Conservation (phyloP, 2,329 filamentous ascomycete species). For the Teratosphaeria pseudoeucalypti region DNA sequence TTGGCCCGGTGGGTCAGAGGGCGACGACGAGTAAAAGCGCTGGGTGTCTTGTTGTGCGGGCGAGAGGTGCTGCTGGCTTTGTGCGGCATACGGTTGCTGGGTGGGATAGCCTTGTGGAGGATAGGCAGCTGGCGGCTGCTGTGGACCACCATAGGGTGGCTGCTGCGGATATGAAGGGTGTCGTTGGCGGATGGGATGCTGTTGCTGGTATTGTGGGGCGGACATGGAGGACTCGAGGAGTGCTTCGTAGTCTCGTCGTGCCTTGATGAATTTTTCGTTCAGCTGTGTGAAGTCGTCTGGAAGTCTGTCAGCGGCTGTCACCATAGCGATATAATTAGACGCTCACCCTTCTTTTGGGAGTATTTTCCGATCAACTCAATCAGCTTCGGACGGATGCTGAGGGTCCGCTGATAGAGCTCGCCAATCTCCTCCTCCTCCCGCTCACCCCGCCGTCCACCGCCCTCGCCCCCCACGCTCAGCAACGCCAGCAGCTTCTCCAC, state of each 20-base stretch:
- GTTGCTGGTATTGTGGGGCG: conserved; percentile 55
- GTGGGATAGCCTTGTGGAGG: conserved; percentile 20
- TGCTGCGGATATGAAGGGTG: conserved; percentile 14
- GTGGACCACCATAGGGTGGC: conserved; percentile 16
- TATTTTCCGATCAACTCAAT: conserved; percentile 99
- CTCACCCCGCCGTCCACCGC: conserved; percentile 61
- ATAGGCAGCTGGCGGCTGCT: conserved; percentile 42
- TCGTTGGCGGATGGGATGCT: conserved; percentile 27
- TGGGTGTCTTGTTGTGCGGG: conserved; percentile 24
- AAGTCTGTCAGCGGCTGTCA: conserved; percentile 12
- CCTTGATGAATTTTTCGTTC: conserved; percentile 99
- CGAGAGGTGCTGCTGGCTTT: conserved; percentile 19
- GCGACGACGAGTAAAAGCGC: conserved; percentile 29
- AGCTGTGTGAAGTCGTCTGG: conserved; percentile 94
- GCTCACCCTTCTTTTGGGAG: conserved; percentile 89
- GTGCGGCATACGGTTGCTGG: conserved; percentile 22
- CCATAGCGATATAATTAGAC: background rate
- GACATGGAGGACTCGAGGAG: conserved; percentile 96
- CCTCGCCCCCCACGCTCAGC: conserved; percentile 58
- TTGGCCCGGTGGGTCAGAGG: conserved; percentile 18
- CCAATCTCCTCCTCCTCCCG: conserved; percentile 82
- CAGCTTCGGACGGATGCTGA: conserved; percentile 89
- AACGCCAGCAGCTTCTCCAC: conserved; percentile 77
- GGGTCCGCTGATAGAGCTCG: conserved; percentile 76
- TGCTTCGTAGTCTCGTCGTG: conserved; percentile 87